phyloP scores from a whole-genome alignment of 108 stramenopile species.

The Aurantiochytrium sp. region DNA sequence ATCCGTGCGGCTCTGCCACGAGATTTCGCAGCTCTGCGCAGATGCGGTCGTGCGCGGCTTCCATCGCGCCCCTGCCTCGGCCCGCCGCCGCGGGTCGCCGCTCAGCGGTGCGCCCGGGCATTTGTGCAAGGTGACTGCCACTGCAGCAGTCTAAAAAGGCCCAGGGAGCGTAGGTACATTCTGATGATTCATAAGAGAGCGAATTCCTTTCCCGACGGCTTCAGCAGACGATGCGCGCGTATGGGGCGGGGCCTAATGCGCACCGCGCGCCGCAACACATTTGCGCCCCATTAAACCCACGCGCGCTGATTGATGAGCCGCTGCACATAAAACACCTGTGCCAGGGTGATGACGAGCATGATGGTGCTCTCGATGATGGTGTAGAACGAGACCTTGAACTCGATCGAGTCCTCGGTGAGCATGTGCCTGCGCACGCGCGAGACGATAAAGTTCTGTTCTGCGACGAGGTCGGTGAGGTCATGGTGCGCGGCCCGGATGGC shows the following conservation, averaged over 20 bases:
- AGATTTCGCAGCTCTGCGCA: neutral
- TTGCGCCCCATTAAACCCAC: slow-evolving; percentile 24
- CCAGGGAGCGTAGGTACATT: too few relatives aligned
- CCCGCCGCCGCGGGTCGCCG: too few relatives aligned
- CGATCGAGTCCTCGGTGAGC: slow-evolving; percentile 14
- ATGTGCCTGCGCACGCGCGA: neutral
- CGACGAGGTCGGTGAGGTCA: neutral
- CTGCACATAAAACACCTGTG: neutral
- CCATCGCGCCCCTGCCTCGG: neutral
- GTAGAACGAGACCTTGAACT: neutral
- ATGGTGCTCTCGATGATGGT: slow-evolving; percentile 1
- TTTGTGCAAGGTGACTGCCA: too few relatives aligned
- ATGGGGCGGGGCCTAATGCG: too few relatives aligned
- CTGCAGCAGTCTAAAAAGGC: too few relatives aligned
- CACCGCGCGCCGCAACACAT: too few relatives aligned
- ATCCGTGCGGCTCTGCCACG: neutral
- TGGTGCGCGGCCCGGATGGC: neutral
- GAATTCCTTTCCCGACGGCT: too few relatives aligned
- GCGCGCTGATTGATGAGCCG: neutral
- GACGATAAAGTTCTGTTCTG: slow-evolving; percentile 25
- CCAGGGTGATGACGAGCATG: neutral
- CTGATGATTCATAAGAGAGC: too few relatives aligned
- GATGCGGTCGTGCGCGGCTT: neutral
- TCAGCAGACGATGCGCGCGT: too few relatives aligned
- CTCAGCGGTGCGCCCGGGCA: too few relatives aligned